Conservation (phyloP, 768 basidiomycete species). For the Plicaturopsis crispa region DNA sequence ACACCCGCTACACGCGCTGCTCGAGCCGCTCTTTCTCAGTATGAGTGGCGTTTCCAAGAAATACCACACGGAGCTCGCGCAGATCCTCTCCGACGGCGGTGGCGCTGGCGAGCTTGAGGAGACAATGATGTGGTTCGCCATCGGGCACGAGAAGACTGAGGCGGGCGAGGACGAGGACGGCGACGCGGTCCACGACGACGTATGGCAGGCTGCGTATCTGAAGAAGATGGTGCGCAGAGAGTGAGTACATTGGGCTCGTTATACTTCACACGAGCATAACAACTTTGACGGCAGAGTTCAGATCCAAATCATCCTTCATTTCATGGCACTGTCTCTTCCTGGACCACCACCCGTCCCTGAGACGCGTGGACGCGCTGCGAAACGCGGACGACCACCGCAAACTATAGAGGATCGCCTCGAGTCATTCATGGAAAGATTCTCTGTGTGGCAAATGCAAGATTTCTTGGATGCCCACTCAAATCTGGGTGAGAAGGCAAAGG, state of each 20-base stretch:
- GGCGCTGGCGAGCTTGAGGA: constrained; percentile 63
- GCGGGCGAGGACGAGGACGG: constrained; percentile 26
- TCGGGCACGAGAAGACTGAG: constrained; percentile 50
- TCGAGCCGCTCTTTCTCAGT: constrained; percentile 61
- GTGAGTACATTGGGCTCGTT: neutral
- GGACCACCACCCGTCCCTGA: constrained; percentile 28
- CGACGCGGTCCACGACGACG: constrained; percentile 45
- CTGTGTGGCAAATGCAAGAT: constrained; percentile 62
- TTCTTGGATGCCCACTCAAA: constrained; percentile 23
- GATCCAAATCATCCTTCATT: constrained; percentile 67
- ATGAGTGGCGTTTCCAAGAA: constrained; percentile 46
- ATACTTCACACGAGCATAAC: too few relatives aligned
- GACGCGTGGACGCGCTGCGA: constrained; percentile 15
- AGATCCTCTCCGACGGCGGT: constrained; percentile 49
- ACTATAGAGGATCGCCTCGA: constrained; percentile 49
- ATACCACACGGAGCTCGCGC: constrained; percentile 56
- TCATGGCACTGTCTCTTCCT: constrained; percentile 58
- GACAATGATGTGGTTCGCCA: constrained; percentile 69
- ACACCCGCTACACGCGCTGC: constrained; percentile 49
- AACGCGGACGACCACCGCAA: constrained; percentile 13
- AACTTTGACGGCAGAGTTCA: constrained; percentile 65
- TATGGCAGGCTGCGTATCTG: constrained; percentile 64
- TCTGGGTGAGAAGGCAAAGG: constrained; percentile 5
- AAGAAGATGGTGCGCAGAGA: constrained; percentile 48
- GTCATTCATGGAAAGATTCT: constrained; percentile 71